phyloP scores from a whole-genome alignment of 225 moss, liverwort and hornwort species.

The Lunularia cruciata region DNA sequence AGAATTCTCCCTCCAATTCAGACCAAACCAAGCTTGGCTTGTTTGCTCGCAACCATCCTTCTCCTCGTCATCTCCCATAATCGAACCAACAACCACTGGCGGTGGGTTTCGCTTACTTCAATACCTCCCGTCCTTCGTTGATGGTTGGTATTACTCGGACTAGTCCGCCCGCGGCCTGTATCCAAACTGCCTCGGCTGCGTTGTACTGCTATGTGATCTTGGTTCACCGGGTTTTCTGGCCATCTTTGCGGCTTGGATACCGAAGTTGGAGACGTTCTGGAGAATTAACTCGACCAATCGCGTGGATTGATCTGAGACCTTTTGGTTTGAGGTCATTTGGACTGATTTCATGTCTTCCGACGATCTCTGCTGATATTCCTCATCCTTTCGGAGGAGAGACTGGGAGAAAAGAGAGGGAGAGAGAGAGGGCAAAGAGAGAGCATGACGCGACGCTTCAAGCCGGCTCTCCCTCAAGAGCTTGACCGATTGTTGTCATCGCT shows the following conservation, averaged over 20 bases:
- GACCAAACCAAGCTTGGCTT: not conserved
- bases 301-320: conserved; percentile 2
- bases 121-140: not conserved
- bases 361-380: conserved; percentile 39
- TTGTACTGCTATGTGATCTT: not conserved
- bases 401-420: not conserved
- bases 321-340: not conserved
- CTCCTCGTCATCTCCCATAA: not conserved
- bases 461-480: not conserved
- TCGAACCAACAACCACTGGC: not conserved
- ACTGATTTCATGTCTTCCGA: conserved; percentile 4
- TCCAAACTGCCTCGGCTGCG: not conserved
- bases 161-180: not conserved
- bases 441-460: conserved; percentile 14
- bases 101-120: not conserved
- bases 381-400: not conserved
- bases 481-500: not conserved
- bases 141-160: too few relatives aligned
- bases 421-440: not conserved
- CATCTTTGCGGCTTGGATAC: not conserved
- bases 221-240: too few relatives aligned
- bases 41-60: not conserved
- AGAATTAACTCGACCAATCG: not conserved
- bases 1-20: too few relatives aligned
- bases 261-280: not conserved